phyloP scores from a whole-genome alignment of 1,284 basidiomycete genomes.

The Phaffia rhodozyma region DNA sequence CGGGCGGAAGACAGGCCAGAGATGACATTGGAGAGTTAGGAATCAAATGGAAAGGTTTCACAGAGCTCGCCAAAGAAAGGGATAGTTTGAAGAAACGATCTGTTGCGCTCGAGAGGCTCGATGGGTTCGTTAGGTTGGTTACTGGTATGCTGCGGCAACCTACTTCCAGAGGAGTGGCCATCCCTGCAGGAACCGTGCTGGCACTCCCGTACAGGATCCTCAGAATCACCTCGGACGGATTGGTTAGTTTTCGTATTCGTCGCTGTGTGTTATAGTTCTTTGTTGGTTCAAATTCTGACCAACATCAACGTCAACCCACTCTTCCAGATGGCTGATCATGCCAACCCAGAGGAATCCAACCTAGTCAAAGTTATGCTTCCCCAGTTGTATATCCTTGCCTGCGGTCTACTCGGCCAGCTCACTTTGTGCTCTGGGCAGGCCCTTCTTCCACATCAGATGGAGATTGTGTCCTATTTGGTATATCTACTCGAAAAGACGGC shows the following conservation, averaged over 20 bases:
- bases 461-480: conserved; percentile 12
- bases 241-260: background rate
- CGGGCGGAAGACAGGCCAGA: background rate
- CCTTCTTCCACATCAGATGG: conserved; percentile 12
- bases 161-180: conserved; percentile 3
- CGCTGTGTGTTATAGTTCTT: too few relatives aligned
- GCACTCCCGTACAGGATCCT: conserved; percentile 8
- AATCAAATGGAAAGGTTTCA: conserved; percentile 7
- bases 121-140: background rate
- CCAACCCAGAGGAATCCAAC: background rate
- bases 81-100: background rate
- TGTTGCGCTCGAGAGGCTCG: background rate
- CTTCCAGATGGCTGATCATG: conserved; percentile 2
- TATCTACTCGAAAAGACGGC: conserved; percentile 15
- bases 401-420: conserved; percentile 14
- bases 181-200: conserved; percentile 10
- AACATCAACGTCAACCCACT: background rate
- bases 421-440: conserved; percentile 2
- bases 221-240: conserved; percentile 5
- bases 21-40: conserved; percentile 4
- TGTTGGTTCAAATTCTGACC: background rate
- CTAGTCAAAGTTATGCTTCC: conserved; percentile 10
- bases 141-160: background rate
- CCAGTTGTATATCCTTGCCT: conserved; percentile 13
- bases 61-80: background rate